A percentile compares a stretch with the other conserved stretches of the same genome.
Conservation (phyloP, 805 yeast genomes). For the Candida nemodendra region DNA sequence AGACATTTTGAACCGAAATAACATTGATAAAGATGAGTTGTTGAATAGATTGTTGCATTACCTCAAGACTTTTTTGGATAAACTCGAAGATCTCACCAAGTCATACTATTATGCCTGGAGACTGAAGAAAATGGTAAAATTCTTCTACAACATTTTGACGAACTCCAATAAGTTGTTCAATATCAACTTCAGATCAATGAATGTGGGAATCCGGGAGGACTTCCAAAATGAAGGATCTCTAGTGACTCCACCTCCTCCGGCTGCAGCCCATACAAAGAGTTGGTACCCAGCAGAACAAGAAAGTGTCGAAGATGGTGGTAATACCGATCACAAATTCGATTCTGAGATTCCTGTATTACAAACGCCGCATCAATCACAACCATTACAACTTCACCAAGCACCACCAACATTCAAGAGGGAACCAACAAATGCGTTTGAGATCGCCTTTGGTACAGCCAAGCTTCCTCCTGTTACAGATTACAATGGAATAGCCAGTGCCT, state of each 20-base stretch:
- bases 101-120: conserved; percentile 47
- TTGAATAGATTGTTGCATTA: conserved; percentile 33
- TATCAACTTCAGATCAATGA: conserved; percentile 31
- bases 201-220: conserved; percentile 18
- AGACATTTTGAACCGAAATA: conserved; percentile 33
- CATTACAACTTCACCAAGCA: conserved; percentile 15
- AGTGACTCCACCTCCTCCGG: conserved; percentile 12
- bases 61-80: conserved; percentile 34
- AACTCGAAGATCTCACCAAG: conserved; percentile 36
- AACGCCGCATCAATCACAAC: conserved; percentile 12
- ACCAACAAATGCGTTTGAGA: conserved; percentile 33
- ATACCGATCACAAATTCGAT: neutral
- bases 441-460: conserved; percentile 37
- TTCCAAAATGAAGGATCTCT: conserved; percentile 11
- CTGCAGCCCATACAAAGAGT: neutral
- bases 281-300: neutral
- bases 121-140: conserved; percentile 40
- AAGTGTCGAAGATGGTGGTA: neutral
- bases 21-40: conserved; percentile 35
- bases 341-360: conserved; percentile 6
- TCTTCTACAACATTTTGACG: conserved; percentile 34
- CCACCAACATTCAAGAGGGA: conserved; percentile 20
- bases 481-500: conserved; percentile 13
- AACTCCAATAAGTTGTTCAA: conserved; percentile 36
- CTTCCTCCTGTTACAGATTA: conserved; percentile 37